phyloP scores from a whole-genome alignment of 2,329 filamentous ascomycete genomes.

The Sordariomycetes sp. region DNA sequence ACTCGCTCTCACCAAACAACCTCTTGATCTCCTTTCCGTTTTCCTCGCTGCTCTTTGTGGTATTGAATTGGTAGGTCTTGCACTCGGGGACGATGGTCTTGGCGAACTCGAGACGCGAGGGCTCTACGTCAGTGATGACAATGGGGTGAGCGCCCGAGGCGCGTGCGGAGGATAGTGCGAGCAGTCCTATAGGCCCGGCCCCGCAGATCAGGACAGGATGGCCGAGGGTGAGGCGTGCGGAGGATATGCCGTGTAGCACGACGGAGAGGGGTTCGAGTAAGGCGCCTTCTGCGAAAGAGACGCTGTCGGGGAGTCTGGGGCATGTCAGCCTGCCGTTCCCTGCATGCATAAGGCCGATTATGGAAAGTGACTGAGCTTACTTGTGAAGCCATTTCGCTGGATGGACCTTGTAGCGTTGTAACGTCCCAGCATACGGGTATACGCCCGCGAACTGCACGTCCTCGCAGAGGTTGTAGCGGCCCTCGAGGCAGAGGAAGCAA shows the following conservation, averaged over 20 bases:
- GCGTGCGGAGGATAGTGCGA: slow-evolving; percentile 45
- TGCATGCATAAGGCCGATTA: neutral
- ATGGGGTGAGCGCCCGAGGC: slow-evolving; percentile 56
- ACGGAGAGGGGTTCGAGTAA: slow-evolving; percentile 57
- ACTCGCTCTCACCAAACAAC: slow-evolving; percentile 46
- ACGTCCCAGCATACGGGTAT: slow-evolving; percentile 45
- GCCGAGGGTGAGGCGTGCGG: slow-evolving; percentile 43
- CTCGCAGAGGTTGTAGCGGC: slow-evolving; percentile 52
- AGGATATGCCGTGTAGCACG: slow-evolving; percentile 50
- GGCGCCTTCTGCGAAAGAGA: slow-evolving; percentile 50
- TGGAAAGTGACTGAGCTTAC: neutral
- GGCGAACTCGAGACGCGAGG: slow-evolving; percentile 3
- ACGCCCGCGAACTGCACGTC: slow-evolving; percentile 50
- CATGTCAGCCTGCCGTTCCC: too few relatives aligned
- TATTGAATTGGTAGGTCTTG: slow-evolving; percentile 4
- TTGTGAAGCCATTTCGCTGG: slow-evolving; percentile 48
- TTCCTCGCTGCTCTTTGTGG: slow-evolving; percentile 1
- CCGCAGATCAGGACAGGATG: slow-evolving; percentile 48
- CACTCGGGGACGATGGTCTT: slow-evolving; percentile 3
- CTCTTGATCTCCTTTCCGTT: slow-evolving; percentile 2
- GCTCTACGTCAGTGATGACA: slow-evolving; percentile 54
- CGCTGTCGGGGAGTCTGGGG: slow-evolving; percentile 39
- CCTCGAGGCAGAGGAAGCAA: slow-evolving; percentile 47
- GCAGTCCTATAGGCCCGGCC: slow-evolving; percentile 54
- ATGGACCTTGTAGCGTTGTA: slow-evolving; percentile 49